Base-by-base conservation (phyloP, 2,329 filamentous ascomycete genomes). In the Talaromyces albobiverticillius region DNA sequence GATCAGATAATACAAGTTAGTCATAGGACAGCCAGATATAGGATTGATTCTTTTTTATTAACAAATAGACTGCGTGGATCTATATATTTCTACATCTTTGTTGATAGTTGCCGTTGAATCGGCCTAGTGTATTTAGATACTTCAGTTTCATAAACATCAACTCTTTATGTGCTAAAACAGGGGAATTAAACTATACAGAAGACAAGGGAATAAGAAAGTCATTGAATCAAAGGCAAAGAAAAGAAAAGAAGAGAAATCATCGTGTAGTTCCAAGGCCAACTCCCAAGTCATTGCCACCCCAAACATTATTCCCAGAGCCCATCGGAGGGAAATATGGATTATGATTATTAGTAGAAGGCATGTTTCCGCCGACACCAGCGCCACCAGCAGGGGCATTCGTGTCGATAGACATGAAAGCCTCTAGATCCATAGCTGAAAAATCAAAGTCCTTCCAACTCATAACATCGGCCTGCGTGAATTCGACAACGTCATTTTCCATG, bases 391-490 rank as follows among this genome's bases (percentile, higher is more conserved):
- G 3, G 18, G 18, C 36, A 49, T 31, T 56, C 6, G 66, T 66
- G 54, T 71, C 64, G 14, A 71, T 56, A 3, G 70, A 73, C 45
- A 72, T 67, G 34, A 73, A 72, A 0, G 68, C 64, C 29, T 72
- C 70, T 5, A 72, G 55, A 47, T 73, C 70, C 69, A 73, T 71
- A 1, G 69, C 71, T 2, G 69, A 72, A 46, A 72, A 71, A 38
- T 72, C 68, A 54, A 73, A 69, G 47, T 72, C 47, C 22, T 51
- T 63, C 69, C 69, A 73, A 4, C 67, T 69, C 64, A 71, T 68
- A 22, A 52, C 25, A 46, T 72, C 68, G 2, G 67, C 65, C 56
- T 68, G 62, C 2, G 68, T 71, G 40, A 72, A 65, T 53, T 72
- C 70, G 2, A 67, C 61, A 6, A 71, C 59, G 49, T 70, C 67